Evolutionary conservation across 2,329 filamentous ascomycete genomes (phyloP).

Genomic region (Neonectria punicea): DNA sequence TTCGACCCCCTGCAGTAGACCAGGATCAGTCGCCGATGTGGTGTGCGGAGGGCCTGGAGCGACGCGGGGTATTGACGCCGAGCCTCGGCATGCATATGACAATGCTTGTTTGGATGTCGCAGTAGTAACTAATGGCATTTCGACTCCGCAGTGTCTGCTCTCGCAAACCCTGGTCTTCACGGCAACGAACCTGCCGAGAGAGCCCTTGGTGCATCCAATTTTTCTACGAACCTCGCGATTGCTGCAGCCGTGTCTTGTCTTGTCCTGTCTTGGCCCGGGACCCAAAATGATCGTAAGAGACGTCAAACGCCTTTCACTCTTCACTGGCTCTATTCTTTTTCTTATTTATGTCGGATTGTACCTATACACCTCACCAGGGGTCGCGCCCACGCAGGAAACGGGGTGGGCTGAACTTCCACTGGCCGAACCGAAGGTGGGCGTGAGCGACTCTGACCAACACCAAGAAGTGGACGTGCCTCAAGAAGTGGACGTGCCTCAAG

Average conservation of each 20-base stretch:
- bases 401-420: slow-evolving; percentile 22
- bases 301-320: slow-evolving; percentile 45
- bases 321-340: slow-evolving; percentile 44
- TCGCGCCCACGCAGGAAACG: slow-evolving; percentile 8
- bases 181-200: background rate
- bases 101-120: slow-evolving; percentile 27
- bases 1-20: background rate
- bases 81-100: slow-evolving; percentile 45
- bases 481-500: too few species aligned
- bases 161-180: background rate
- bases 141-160: background rate
- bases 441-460: slow-evolving; percentile 4
- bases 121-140: slow-evolving; percentile 2
- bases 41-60: background rate
- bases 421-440: slow-evolving; percentile 3
- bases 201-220: background rate
- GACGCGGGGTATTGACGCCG: slow-evolving; percentile 21
- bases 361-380: slow-evolving; percentile 29
- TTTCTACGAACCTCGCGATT: background rate
- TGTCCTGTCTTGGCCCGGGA: slow-evolving; percentile 3
- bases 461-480: background rate
- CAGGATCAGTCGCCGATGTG: background rate
- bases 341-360: slow-evolving; percentile 44
- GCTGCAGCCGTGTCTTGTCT: background rate
- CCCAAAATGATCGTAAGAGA: slow-evolving; percentile 48